Conservation (phyloP, 331 rosid genomes). For the Malus hybrid region DNA sequence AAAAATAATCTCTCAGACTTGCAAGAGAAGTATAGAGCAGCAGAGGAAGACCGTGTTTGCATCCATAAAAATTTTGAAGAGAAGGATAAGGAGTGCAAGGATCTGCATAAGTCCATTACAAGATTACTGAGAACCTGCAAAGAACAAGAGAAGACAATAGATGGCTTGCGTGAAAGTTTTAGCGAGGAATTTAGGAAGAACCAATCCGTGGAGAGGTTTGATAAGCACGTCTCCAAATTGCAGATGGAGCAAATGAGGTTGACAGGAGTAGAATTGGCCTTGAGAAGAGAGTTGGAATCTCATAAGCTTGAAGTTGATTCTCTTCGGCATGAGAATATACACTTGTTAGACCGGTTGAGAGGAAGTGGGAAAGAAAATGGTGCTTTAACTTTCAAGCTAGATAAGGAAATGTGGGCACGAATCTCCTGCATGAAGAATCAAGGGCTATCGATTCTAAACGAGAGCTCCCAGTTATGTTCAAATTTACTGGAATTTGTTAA, state of each 20-base stretch:
- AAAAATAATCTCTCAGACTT: constrained; percentile 47
- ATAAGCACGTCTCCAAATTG: constrained; percentile 50
- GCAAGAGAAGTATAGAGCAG: constrained; percentile 50
- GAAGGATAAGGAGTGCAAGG: constrained; percentile 81
- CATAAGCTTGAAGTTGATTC: constrained; percentile 65
- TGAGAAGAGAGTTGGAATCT: constrained; percentile 77
- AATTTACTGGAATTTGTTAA: constrained; percentile 53
- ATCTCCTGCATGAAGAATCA: constrained; percentile 70
- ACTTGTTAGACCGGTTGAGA: constrained; percentile 58
- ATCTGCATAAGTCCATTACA: constrained; percentile 64
- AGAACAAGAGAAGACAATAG: constrained; percentile 87
- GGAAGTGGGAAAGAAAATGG: constrained; percentile 56
- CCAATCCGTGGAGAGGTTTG: constrained; percentile 45
- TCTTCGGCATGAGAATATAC: constrained; percentile 83
- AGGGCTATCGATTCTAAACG: constrained; percentile 69
- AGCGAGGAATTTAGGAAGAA: constrained; percentile 37
- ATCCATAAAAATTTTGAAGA: constrained; percentile 55
- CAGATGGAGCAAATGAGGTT: constrained; percentile 80
- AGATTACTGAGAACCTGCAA: constrained; percentile 69
- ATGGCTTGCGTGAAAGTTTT: constrained; percentile 55
- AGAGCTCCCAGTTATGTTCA: constrained; percentile 57
- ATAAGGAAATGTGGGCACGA: constrained; percentile 63
- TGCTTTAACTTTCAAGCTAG: constrained; percentile 63
- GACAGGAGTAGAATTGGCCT: constrained; percentile 64
- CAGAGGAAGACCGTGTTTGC: constrained; percentile 53